Base-by-base conservation (phyloP, 352 stramenopile genomes). In the Phytophthora fragariae region DNA sequence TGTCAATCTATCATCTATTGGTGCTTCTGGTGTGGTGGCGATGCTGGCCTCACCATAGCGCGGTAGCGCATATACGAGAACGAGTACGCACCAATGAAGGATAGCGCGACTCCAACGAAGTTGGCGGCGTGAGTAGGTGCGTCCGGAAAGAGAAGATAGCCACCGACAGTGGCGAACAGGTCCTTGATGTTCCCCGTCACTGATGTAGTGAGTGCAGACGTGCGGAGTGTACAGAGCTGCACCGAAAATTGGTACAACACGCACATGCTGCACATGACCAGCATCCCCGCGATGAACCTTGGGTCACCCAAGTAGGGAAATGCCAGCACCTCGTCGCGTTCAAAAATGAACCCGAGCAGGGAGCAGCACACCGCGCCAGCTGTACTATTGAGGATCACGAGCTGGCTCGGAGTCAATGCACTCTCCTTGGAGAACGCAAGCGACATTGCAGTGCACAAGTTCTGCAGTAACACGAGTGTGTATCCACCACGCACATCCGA, bases 131-230 rank as follows among this genome's bases (percentile, higher is more conserved):
- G 76, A 14, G 86, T 68, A 2, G 77, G 77, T 21, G 82, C 86
- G 62, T 93, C 86, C 1, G 73, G 53, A 59, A 93, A 93, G 9
- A 90, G 79, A 7, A 88, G 54, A 53, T 88, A 93, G 27, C 84
- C 82, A 35, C 83, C 80, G 8, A 88, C 50, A 0, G 86, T 93
- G 10, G 86, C 89, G 47, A 81, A 75, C 17, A 93, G 46, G 72
- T 93, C 86, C 68, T 93, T 93, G 62, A 93, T 68, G 69, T 93
- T 93, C 50, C 86, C 86, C 5, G 86, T 93, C 54, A 93, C 84
- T 1, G 86, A 92, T 19, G 86, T 93, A 21, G 86, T 88, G 24
- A 93, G 76, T 54, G 86, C 83, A 21, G 86, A 93, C 54, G 88
- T 93, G 47, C 75, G 78, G 12, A 91, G 74, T 17, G 84, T 93